Conservation (phyloP, 140 eudicot genomes). For the Anethum foeniculum region DNA sequence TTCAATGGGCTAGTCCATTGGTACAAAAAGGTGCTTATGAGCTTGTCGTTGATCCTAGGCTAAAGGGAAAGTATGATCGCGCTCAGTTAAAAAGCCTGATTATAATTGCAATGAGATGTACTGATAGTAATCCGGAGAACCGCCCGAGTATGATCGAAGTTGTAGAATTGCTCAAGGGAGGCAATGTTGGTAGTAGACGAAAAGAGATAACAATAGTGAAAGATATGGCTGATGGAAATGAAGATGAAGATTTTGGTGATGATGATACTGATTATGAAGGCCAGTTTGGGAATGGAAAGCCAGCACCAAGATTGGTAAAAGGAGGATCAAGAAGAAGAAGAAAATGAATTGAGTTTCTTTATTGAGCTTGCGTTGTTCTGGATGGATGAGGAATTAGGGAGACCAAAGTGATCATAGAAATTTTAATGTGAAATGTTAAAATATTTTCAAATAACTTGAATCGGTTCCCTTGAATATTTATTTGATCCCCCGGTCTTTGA, state of each 20-base stretch:
- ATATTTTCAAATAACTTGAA: too few relatives aligned
- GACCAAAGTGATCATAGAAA: too few relatives aligned
- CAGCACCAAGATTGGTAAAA: neutral
- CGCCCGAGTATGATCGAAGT: constrained; percentile 77
- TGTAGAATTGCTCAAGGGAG: constrained; percentile 52
- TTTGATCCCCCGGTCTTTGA: too few relatives aligned
- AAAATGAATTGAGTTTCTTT: neutral
- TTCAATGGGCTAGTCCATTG: constrained; percentile 67
- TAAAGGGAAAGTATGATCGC: constrained; percentile 51
- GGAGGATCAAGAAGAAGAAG: constrained; percentile 12
- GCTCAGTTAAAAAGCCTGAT: constrained; percentile 38
- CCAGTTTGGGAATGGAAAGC: constrained; percentile 20
- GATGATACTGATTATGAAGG: constrained; percentile 44
- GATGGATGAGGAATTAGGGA: too few relatives aligned
- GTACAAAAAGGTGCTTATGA: constrained; percentile 49
- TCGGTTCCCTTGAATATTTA: too few relatives aligned
- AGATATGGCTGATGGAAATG: constrained; percentile 30
- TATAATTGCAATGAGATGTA: constrained; percentile 50
- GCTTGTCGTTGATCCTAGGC: constrained; percentile 56
- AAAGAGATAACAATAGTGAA: constrained; percentile 30
- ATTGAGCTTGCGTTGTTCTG: neutral
- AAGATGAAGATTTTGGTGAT: constrained; percentile 29
- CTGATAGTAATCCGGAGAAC: constrained; percentile 51
- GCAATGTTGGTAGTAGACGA: constrained; percentile 29
- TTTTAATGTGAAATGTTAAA: too few relatives aligned